Evolutionary conservation across 805 yeast species (phyloP).

Genomic region (Metschnikowia chrysomelidarum): DNA sequence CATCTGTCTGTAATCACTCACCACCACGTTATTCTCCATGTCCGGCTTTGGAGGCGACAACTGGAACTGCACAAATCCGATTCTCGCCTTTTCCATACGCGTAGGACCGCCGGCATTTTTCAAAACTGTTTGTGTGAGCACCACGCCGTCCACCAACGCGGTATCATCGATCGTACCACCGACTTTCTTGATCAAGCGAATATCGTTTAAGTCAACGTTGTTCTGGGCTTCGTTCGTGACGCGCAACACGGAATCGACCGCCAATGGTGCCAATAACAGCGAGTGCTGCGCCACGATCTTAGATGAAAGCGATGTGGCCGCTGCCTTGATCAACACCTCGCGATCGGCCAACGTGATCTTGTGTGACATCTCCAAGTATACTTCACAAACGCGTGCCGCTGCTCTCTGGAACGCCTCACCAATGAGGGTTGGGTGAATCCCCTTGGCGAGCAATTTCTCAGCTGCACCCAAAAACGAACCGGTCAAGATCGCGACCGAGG

Average conservation of each 20-base stretch:
- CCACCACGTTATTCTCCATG: conserved; percentile 96
- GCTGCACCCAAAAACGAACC: conserved; percentile 96
- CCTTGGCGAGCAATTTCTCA: conserved; percentile 82
- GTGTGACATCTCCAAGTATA: conserved; percentile 80
- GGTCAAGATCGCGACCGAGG: conserved; percentile 92
- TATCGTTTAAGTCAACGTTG: conserved; percentile 81
- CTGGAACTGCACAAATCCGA: conserved; percentile 90
- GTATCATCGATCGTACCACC: conserved; percentile 99
- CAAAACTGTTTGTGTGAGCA: conserved; percentile 84
- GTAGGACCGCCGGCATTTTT: conserved; percentile 94
- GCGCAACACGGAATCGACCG: conserved; percentile 88
- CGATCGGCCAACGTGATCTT: conserved; percentile 77
- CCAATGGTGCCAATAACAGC: conserved; percentile 80
- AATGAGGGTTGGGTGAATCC: conserved; percentile 92
- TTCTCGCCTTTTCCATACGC: conserved; percentile 88
- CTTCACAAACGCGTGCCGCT: conserved; percentile 76
- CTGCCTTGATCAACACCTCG: conserved; percentile 85
- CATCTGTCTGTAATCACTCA: conserved; percentile 98
- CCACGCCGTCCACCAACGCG: conserved; percentile 88
- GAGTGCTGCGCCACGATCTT: conserved; percentile 95
- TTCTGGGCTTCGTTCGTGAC: conserved; percentile 61
- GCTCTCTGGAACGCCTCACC: conserved; percentile 93
- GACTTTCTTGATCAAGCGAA: conserved; percentile 85
- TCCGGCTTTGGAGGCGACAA: conserved; percentile 96
- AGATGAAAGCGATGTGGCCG: conserved; percentile 89